A percentile compares a stretch with the other conserved stretches of the same genome.
Evolutionary conservation across 1,284 basidiomycete species (phyloP).

Genomic region (Cutaneotrichosporon arboriforme): DNA sequence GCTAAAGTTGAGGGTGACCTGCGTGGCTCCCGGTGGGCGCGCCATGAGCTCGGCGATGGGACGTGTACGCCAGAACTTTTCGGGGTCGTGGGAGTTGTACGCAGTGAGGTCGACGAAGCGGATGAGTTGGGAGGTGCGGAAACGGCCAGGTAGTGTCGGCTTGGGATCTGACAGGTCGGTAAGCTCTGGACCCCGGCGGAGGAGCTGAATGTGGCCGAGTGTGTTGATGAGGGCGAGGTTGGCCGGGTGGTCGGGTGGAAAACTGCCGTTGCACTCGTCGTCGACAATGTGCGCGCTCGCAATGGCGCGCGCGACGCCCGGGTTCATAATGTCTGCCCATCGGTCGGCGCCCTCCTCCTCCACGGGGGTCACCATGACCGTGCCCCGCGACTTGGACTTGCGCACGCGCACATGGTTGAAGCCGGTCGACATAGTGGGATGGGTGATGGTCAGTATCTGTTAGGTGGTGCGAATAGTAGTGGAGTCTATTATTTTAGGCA

Average conservation of each 20-base stretch:
- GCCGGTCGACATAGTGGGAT: neutral
- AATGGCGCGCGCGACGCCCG: neutral
- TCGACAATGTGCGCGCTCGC: neutral
- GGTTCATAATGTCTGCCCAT: conserved; percentile 1
- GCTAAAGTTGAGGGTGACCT: neutral
- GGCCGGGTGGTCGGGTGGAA: neutral
- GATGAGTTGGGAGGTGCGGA: neutral
- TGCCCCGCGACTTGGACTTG: conserved; percentile 3
- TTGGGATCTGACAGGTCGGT: neutral
- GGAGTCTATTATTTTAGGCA: too few relatives aligned
- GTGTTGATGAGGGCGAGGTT: neutral
- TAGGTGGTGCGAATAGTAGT: too few relatives aligned
- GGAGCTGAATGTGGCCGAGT: neutral
- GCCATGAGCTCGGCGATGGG: neutral
- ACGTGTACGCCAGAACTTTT: neutral
- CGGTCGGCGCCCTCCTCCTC: conserved; percentile 2
- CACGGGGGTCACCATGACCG: conserved; percentile 5
- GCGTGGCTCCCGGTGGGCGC: neutral
- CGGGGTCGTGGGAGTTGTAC: conserved; percentile 5
- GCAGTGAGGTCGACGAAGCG: conserved; percentile 7
- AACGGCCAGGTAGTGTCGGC: neutral
- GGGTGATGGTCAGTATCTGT: too few relatives aligned
- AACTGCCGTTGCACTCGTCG: conserved; percentile 3
- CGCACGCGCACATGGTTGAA: conserved; percentile 2
- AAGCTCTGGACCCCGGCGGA: conserved; percentile 3